Evolutionary conservation across 2,329 filamentous ascomycete species (phyloP).

Genomic region (Epichloe amarillans): DNA sequence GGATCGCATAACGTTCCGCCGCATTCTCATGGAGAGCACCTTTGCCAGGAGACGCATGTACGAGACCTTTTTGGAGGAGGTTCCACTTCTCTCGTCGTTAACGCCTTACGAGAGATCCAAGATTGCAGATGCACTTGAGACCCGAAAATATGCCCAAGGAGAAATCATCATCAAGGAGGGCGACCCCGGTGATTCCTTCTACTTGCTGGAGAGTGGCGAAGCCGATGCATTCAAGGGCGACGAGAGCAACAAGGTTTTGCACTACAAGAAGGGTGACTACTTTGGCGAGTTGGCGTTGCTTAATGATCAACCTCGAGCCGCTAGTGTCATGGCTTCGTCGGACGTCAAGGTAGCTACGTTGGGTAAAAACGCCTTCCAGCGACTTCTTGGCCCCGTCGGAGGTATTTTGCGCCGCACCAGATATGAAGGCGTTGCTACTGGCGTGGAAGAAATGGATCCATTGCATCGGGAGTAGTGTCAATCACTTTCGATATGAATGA

Average conservation of each 20-base stretch:
- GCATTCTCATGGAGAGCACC: conserved; percentile 95
- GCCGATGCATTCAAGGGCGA: conserved; percentile 79
- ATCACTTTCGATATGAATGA: not conserved
- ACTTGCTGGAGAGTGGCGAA: conserved; percentile 74
- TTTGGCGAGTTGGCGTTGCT: conserved; percentile 91
- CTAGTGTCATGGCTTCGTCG: conserved; percentile 69
- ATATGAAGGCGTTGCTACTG: conserved; percentile 45
- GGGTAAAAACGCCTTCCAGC: conserved; percentile 88
- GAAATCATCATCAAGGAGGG: conserved; percentile 83
- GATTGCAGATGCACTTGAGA: conserved; percentile 92
- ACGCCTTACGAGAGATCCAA: conserved; percentile 92
- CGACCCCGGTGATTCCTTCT: conserved; percentile 85
- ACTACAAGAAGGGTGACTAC: conserved; percentile 85
- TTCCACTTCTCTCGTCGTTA: conserved; percentile 69
- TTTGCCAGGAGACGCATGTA: conserved; percentile 95
- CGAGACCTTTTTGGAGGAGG: conserved; percentile 90
- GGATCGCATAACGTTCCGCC: conserved; percentile 90
- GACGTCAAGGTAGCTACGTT: conserved; percentile 89
- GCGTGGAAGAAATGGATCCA: conserved; percentile 56
- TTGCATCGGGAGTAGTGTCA: conserved; percentile 29
- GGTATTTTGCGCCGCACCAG: conserved; percentile 78
- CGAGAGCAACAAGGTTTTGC: conserved; percentile 54
- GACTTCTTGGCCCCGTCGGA: conserved; percentile 82
- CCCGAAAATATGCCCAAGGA: conserved; percentile 68
- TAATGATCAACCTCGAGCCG: conserved; percentile 86